phyloP scores from a whole-genome alignment of 805 yeast species.

The Starmerella floris region DNA sequence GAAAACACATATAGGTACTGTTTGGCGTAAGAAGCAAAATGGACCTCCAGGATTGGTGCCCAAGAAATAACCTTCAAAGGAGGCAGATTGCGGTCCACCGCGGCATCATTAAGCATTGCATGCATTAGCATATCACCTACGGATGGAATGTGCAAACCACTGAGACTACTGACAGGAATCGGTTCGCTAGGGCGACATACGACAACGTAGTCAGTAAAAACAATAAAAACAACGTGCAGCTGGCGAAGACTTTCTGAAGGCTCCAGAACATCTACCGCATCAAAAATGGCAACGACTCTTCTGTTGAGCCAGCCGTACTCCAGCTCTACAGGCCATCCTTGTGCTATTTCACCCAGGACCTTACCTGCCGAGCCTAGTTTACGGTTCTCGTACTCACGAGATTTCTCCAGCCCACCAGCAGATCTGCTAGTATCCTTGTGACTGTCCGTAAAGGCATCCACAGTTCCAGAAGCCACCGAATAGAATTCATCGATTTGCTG shows the following conservation, averaged over 20 bases:
- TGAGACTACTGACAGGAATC: constrained; percentile 29
- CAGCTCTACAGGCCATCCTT: constrained; percentile 74
- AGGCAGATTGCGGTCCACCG: constrained; percentile 48
- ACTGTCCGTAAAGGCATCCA: constrained; percentile 53
- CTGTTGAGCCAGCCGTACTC: constrained; percentile 83
- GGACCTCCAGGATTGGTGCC: constrained; percentile 45
- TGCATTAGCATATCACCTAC: constrained; percentile 79
- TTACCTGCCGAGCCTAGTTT: constrained; percentile 38
- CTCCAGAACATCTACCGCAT: constrained; percentile 30
- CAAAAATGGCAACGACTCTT: constrained; percentile 67
- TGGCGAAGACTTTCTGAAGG: constrained; percentile 21
- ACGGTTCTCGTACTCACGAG: neutral
- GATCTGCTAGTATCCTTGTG: neutral
- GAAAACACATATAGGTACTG: constrained; percentile 15
- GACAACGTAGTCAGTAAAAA: constrained; percentile 70
- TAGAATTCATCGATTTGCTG: constrained; percentile 31
- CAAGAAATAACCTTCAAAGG: constrained; percentile 53
- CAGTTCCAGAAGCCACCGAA: constrained; percentile 45
- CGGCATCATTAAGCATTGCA: constrained; percentile 73
- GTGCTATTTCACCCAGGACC: constrained; percentile 67
- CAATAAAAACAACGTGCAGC: constrained; percentile 44
- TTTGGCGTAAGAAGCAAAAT: constrained; percentile 18
- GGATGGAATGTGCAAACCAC: constrained; percentile 37
- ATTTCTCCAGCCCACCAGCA: no score
- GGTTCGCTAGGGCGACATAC: constrained; percentile 39